phyloP scores from a whole-genome alignment of 768 basidiomycete genomes.

The Amanita exitialis region DNA sequence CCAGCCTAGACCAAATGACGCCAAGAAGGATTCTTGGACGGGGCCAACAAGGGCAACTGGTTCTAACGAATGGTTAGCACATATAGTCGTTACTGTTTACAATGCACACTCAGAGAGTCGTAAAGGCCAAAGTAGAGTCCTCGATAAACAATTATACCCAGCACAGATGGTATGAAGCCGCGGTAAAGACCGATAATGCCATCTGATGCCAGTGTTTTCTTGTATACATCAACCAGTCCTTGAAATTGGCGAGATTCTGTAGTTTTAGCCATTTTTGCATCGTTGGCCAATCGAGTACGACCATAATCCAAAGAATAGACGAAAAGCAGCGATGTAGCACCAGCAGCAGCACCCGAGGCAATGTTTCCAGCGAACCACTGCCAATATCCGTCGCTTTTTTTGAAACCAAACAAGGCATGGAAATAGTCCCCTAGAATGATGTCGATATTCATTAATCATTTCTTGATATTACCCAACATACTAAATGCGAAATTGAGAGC shows the following conservation, averaged over 20 bases:
- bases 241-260: constrained; percentile 74
- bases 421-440: constrained; percentile 57
- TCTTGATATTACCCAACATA: constrained; percentile 24
- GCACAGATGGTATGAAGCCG: constrained; percentile 80
- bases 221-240: constrained; percentile 76
- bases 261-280: constrained; percentile 70
- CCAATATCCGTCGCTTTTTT: constrained; percentile 79
- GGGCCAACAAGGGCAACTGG: constrained; percentile 76
- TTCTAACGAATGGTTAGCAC: constrained; percentile 31
- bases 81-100: neutral
- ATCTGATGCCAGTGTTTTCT: constrained; percentile 72
- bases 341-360: constrained; percentile 77
- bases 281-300: constrained; percentile 79
- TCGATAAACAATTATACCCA: constrained; percentile 82
- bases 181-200: constrained; percentile 83
- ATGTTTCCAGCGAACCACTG: constrained; percentile 81
- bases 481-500: constrained; percentile 88
- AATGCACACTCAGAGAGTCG: constrained; percentile 51
- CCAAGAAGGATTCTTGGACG: constrained; percentile 71
- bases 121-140: constrained; percentile 81
- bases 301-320: constrained; percentile 89
- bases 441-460: neutral
- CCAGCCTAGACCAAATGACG: constrained; percentile 79
- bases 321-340: constrained; percentile 78
- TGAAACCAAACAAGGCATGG: constrained; percentile 83